Evolutionary conservation across 345 rosid species (phyloP), one percentile per base, ranked within the genome.

Genomic region (Bretschneidera sinensis): DNA sequence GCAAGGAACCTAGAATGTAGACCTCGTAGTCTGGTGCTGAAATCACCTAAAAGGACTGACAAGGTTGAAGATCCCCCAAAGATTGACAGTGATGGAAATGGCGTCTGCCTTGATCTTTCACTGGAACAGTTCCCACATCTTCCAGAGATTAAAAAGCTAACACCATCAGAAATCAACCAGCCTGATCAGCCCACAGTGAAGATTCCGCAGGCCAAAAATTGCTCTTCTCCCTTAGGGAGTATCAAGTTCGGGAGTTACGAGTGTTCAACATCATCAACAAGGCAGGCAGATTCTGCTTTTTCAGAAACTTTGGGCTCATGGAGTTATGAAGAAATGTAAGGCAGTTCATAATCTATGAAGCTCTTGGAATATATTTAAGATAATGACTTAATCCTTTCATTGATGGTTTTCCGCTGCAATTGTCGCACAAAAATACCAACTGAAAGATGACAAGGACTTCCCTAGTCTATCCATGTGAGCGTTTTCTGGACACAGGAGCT

Each of bases 101-200:
- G n/a, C n/a, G n/a, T n/a, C n/a, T n/a, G n/a, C n/a, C n/a, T n/a
- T 64, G 60, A 68, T 72, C 22, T 67, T 68, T 65, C 86, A 51
- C 65, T 59, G 20, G 87, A 79, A 39, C 71, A 80, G 62, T 73
- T 71, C 68, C 85, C 85, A 16, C 63, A 43, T 71, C 80, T 80
- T 70, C 78, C 87, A 28, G 39, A 43, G 21, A 66, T 21, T 7
- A 43, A 57, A 59, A 80, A 65, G 63, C 45, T 74, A 49, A 21
- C 54, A 34, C 17, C 53, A 48, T 39, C 69, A 33, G 70, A 67
- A 57, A 48, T 51, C 24, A 16, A 56, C 48, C 62, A 58, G 31
- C 21, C 72, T 61, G 54, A 34, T 66, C 64, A 66, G 57, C 51
- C 67, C 43, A 23, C 25, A 6, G 8, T 53, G 52, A 59, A 70